phyloP scores from a whole-genome alignment of 1,284 basidiomycete species.

The Cryptococcus sp. region DNA sequence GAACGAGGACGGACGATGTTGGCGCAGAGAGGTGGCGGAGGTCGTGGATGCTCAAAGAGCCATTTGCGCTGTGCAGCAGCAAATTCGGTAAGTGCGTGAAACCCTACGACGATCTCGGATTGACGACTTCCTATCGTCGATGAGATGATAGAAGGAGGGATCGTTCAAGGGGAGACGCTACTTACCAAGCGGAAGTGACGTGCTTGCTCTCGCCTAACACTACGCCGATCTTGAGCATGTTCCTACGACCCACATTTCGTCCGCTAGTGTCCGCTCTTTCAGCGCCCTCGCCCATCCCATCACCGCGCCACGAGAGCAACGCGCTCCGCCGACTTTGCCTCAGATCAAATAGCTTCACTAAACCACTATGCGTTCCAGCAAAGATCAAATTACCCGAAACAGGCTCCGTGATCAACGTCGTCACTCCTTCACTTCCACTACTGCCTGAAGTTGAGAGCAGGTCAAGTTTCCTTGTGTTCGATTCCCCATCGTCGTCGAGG shows the following conservation, averaged over 20 bases:
- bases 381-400: constrained; percentile 35
- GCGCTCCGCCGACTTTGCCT: constrained; percentile 22
- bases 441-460: constrained; percentile 8
- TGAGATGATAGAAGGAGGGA: background rate
- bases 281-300: constrained; percentile 6
- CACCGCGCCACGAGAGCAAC: constrained; percentile 24
- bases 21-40: constrained; percentile 25
- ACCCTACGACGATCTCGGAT: background rate
- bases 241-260: too few relatives aligned
- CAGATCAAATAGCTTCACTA: constrained; percentile 35
- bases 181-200: constrained; percentile 38
- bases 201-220: constrained; percentile 35
- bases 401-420: constrained; percentile 38
- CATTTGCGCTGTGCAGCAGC: constrained; percentile 27
- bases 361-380: constrained; percentile 31
- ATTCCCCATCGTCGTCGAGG: background rate
- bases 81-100: background rate
- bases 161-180: background rate
- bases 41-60: constrained; percentile 35
- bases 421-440: constrained; percentile 15
- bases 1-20: constrained; percentile 22
- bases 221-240: constrained; percentile 33
- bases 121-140: background rate
- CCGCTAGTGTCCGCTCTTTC: background rate
- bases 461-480: background rate